Evolutionary conservation across 208 protist genomes (phyloP).

Genomic region (Leishmania arabica): DNA sequence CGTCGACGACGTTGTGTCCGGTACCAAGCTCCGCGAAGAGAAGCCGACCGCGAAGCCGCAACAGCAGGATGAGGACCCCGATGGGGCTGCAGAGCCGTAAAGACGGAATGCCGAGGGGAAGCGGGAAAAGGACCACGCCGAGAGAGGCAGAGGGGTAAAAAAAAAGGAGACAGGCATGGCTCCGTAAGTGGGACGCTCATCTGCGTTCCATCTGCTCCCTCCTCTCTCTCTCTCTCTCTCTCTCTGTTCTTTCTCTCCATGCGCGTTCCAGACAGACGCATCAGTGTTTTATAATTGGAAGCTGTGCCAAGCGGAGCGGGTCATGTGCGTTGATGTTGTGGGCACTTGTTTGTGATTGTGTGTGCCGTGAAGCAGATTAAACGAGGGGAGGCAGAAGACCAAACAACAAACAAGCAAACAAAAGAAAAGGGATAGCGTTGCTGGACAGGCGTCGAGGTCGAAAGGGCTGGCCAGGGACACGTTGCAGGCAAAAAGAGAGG

Average conservation of each 20-base stretch:
- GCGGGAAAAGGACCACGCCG: conserved; percentile 15
- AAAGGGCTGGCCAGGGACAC: not conserved
- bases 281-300: not conserved
- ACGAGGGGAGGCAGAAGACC: not conserved
- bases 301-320: not conserved
- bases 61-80: conserved; percentile 64
- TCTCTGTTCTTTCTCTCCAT: not conserved
- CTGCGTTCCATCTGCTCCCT: not conserved
- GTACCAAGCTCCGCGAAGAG: conserved; percentile 87
- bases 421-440: not conserved
- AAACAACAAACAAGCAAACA: too few relatives aligned
- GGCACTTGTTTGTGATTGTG: not conserved
- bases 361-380: not conserved
- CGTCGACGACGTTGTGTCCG: conserved; percentile 99
- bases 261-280: not conserved
- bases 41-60: conserved; percentile 53
- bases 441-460: not conserved
- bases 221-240: not conserved
- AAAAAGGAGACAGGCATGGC: not conserved
- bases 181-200: not conserved
- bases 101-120: not conserved
- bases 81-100: conserved; percentile 47
- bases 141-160: not conserved
- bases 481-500: not conserved
- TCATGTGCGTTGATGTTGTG: not conserved